These are phyloP conservation scores for Pseudopyrenochaeta lycopersici DNA, from an alignment of 2,329 filamentous ascomycete genomes.

Conservation along the genomic window DNA sequence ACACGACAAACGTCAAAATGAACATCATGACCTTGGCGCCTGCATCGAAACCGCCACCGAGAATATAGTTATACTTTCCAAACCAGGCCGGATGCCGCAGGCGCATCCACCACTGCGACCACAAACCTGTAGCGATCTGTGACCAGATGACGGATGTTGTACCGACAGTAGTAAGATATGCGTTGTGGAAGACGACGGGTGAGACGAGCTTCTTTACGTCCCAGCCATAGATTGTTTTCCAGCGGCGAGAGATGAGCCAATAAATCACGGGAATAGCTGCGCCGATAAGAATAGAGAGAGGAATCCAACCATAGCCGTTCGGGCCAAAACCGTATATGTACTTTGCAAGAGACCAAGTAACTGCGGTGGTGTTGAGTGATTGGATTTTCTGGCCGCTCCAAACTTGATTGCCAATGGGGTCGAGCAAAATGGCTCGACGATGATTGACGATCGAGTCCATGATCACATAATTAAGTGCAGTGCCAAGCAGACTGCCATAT, in stretches of 20 bases:
- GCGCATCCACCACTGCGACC: too few relatives aligned
- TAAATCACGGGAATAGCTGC: constrained; percentile 16
- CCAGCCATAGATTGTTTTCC: too few relatives aligned
- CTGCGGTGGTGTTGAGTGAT: constrained; percentile 24
- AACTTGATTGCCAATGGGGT: constrained; percentile 18
- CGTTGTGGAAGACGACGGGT: too few relatives aligned
- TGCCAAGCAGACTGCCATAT: constrained; percentile 22
- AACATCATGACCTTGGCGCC: constrained; percentile 21
- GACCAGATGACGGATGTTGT: constrained; percentile 6
- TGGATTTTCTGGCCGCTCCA: constrained; percentile 23
- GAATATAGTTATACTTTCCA: constrained; percentile 21
- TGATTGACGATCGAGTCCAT: constrained; percentile 23
- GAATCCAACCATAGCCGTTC: constrained; percentile 18
- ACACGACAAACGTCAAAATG: constrained; percentile 22
- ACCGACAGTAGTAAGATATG: constrained; percentile 10
- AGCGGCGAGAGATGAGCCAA: constrained; percentile 2
- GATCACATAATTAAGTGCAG: constrained; percentile 25
- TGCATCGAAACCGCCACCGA: constrained; percentile 22
- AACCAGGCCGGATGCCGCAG: too few relatives aligned
- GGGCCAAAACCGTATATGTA: constrained; percentile 22
- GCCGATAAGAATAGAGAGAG: constrained; percentile 18
- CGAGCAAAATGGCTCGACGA: constrained; percentile 17
- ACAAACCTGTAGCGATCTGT: too few relatives aligned
- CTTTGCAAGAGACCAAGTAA: constrained; percentile 22
- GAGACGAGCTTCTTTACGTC: too few relatives aligned